Evolutionary conservation across 148 eudicot species (phyloP), one percentile per base, ranked within the genome.

Genomic region (Euryodendron excelsum): DNA sequence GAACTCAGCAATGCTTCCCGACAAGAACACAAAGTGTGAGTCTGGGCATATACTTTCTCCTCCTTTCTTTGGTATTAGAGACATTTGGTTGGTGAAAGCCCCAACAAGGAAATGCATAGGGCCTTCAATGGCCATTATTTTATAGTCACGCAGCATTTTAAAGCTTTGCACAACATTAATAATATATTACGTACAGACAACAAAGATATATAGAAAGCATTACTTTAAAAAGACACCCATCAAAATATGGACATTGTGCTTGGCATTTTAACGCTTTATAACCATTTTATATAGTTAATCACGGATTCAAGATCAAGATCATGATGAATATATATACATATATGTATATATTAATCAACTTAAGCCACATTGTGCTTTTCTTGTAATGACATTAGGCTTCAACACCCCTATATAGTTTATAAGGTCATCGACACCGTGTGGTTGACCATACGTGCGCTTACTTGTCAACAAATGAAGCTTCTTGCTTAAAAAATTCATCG

Each of bases 81-180:
- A 69, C 28, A 44, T 69, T 11, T 41, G 52, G 52, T 69, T 69
- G 31, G 52, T 53, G 14, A 69, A 41, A 69, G 52, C 72, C 28
- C 25, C 72, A 69, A 69, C 53, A 69, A 5, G 9, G 8, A 17
- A 13, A 50, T 50, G 55, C 0, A 20, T 37, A n/a, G 18, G 71
- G 27, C 48, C 48, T 67, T 67, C 4, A n/a, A 37, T 21, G 3
- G 18, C 27, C 72, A 41, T 44, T 44, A 23, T 12, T 50, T 17
- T 44, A 39, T 41, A 14, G 47, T 69, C 31, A 13, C 2, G 14
- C 72, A 68, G 13, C 72, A 68, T 68, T 41, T 39, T n/a, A 14
- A 64, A 64, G 1, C 21, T 64, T 28, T 9, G 27, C 33, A 25
- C 11, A 25, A 61, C 1, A 25, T 61, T 25, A 25, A 6, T 23